Conservation (phyloP, 1,139 yeast genomes). For the Cylindricascospora bacillispora region DNA sequence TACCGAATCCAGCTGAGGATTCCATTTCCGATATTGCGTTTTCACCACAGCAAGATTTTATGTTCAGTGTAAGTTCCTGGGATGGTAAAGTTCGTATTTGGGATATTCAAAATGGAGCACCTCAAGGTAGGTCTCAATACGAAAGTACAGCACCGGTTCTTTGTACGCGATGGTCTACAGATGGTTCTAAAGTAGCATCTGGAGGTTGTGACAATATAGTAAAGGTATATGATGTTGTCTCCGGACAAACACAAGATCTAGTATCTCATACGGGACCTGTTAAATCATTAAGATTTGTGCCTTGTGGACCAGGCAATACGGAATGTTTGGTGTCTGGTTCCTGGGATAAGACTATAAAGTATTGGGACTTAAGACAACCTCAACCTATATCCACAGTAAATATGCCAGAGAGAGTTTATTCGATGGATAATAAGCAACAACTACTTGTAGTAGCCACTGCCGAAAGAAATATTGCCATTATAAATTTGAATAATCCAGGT, state of each 20-base stretch:
- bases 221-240: slow-evolving; percentile 65
- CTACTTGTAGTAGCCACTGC: slow-evolving; percentile 87
- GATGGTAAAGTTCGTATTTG: slow-evolving; percentile 90
- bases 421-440: slow-evolving; percentile 76
- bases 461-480: slow-evolving; percentile 65
- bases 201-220: slow-evolving; percentile 94
- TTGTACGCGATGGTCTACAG: slow-evolving; percentile 67
- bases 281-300: slow-evolving; percentile 58
- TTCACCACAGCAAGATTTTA: slow-evolving; percentile 80
- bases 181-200: slow-evolving; percentile 77
- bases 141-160: slow-evolving; percentile 88
- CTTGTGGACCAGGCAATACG: slow-evolving; percentile 68
- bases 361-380: slow-evolving; percentile 71
- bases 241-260: slow-evolving; percentile 72
- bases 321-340: slow-evolving; percentile 87
- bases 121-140: slow-evolving; percentile 78
- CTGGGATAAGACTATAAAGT: slow-evolving; percentile 90
- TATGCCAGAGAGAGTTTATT: slow-evolving; percentile 82
- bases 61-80: slow-evolving; percentile 79
- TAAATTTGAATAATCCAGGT: slow-evolving; percentile 77
- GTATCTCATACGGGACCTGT: slow-evolving; percentile 85
- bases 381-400: slow-evolving; percentile 71
- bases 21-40: slow-evolving; percentile 78
- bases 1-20: slow-evolving; percentile 83
- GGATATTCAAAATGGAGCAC: slow-evolving; percentile 56